Conservation (phyloP, 2,329 filamentous ascomycete species). For the Bisporella sp. region DNA sequence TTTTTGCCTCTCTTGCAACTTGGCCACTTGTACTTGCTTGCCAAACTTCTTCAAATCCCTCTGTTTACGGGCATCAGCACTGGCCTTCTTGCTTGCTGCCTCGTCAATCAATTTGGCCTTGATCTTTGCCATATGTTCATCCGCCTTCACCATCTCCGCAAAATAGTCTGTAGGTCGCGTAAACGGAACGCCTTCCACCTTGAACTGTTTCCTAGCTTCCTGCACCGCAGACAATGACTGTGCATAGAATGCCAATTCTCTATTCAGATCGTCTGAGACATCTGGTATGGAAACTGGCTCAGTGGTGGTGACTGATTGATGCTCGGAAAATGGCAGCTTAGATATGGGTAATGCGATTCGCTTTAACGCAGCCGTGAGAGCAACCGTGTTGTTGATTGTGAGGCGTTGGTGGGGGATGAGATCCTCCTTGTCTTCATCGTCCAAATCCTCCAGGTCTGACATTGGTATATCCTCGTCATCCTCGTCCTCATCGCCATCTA, state of each 20-base stretch:
- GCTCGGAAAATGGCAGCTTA: conserved; percentile 70
- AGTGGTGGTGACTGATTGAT: conserved; percentile 68
- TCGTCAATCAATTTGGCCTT: conserved; percentile 90
- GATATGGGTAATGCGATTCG: conserved; percentile 67
- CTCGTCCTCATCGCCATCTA: conserved; percentile 50
- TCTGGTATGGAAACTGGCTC: conserved; percentile 70
- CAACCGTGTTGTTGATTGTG: conserved; percentile 94
- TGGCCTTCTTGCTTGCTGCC: conserved; percentile 85
- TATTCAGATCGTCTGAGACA: conserved; percentile 83
- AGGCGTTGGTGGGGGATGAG: conserved; percentile 85
- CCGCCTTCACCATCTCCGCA: conserved; percentile 97
- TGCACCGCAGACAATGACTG: conserved; percentile 77
- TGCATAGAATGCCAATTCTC: conserved; percentile 88
- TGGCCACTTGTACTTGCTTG: conserved; percentile 95
- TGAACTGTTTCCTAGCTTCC: conserved; percentile 64
- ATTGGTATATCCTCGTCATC: conserved; percentile 85
- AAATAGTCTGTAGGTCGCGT: conserved; percentile 91
- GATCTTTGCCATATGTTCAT: conserved; percentile 97
- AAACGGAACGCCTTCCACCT: conserved; percentile 79
- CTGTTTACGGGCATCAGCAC: conserved; percentile 83
- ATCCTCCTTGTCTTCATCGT: conserved; percentile 78
- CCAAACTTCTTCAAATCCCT: conserved; percentile 98
- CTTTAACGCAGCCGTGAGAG: conserved; percentile 71
- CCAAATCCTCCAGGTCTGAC: conserved; percentile 73
- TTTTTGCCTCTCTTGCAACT: conserved; percentile 89